A percentile compares a stretch with the other conserved stretches of the same genome.
Conservation (phyloP, 2,329 filamentous ascomycete genomes). For the Colletotrichum eleusines region DNA sequence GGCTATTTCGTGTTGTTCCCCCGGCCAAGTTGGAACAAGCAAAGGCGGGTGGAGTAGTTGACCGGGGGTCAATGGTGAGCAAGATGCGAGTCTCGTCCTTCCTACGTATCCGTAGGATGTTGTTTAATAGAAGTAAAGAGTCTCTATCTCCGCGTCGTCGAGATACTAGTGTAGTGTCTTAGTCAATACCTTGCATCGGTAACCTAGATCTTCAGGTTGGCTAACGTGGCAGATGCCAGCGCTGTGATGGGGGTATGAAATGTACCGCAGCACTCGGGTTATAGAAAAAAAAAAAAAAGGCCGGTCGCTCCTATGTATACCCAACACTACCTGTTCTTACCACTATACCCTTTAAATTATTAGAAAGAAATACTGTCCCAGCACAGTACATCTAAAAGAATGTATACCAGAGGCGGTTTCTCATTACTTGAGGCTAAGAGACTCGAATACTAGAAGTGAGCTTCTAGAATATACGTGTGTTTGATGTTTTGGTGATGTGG, state of each 20-base stretch:
- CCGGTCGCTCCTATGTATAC: no score
- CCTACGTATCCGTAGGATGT: background rate
- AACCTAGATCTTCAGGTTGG: slow-evolving; percentile 16
- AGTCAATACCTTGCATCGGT: background rate
- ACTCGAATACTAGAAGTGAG: no score
- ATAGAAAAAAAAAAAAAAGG: no score
- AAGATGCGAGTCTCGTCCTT: background rate
- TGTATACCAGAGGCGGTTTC: no score
- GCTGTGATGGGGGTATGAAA: slow-evolving; percentile 2
- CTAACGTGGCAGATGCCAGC: slow-evolving; percentile 28
- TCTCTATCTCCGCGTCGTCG: background rate
- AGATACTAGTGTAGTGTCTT: background rate
- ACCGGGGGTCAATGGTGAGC: background rate
- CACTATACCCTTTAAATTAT: no score
- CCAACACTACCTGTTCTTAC: no score
- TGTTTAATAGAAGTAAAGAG: background rate
- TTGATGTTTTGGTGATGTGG: no score
- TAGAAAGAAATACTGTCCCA: no score
- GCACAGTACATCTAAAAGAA: no score
- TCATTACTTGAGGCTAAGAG: no score
- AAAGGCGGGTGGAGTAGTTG: background rate
- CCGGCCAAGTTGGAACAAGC: background rate
- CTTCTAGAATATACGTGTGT: no score
- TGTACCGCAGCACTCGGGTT: slow-evolving; percentile 11
- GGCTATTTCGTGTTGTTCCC: background rate